Evolutionary conservation across 164 flowering plant genomes (phyloP).

Genomic region (Magnolia sinica): DNA sequence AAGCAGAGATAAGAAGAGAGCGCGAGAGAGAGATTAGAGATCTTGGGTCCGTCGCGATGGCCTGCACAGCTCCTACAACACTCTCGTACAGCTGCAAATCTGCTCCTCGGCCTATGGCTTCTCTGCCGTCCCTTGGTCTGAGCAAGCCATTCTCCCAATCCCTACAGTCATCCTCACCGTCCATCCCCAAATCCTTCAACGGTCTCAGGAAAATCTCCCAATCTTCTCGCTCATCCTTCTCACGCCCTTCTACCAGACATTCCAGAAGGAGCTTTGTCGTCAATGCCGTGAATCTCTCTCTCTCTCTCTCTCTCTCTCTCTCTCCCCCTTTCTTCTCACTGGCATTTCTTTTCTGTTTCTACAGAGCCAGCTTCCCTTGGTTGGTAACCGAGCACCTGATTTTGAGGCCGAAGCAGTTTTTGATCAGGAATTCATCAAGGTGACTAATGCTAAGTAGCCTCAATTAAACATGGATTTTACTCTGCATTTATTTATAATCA

Average conservation of each 20-base stretch:
- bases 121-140: slow-evolving; percentile 12
- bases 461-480: not conserved
- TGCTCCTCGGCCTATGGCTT: not conserved
- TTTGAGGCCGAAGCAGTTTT: slow-evolving; percentile 99
- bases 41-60: slow-evolving; percentile 25
- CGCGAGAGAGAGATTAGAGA: not conserved
- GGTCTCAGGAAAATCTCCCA: slow-evolving; percentile 38
- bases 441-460: slow-evolving; percentile 18
- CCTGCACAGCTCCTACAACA: slow-evolving; percentile 39
- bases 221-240: slow-evolving; percentile 28
- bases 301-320: not conserved
- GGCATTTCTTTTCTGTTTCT: not conserved
- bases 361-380: slow-evolving; percentile 71
- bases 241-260: slow-evolving; percentile 21
- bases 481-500: not conserved
- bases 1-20: not conserved
- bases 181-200: slow-evolving; percentile 36
- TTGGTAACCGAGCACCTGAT: slow-evolving; percentile 91
- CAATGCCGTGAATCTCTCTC: slow-evolving; percentile 52
- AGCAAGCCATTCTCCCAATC: slow-evolving; percentile 28
- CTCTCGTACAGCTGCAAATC: slow-evolving; percentile 18
- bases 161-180: slow-evolving; percentile 20
- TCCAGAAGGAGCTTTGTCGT: slow-evolving; percentile 45
- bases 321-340: not conserved
- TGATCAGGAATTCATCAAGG: slow-evolving; percentile 96